Percentiles rank a stretch among this genome's conserved stretches.
These are phyloP conservation scores for Gyrodon lividus DNA, from an alignment of 768 basidiomycete genomes.

Conservation along the genomic window DNA sequence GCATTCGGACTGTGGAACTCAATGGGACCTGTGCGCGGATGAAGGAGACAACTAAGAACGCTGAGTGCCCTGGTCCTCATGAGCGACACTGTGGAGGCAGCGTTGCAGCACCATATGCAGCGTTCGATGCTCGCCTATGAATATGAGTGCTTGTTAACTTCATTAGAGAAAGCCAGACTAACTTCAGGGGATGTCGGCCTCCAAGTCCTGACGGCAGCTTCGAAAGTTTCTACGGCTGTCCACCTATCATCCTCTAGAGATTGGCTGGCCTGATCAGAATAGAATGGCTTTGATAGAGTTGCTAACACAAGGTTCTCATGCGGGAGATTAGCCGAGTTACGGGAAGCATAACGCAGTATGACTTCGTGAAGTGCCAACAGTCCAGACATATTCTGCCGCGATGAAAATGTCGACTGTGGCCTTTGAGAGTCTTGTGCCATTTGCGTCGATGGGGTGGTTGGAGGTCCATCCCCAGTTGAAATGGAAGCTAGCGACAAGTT, in stretches of 20 bases:
- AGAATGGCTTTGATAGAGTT: slow-evolving; percentile 56
- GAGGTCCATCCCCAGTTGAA: slow-evolving; percentile 13
- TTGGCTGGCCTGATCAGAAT: slow-evolving; percentile 35
- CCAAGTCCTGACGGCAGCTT: slow-evolving; percentile 59
- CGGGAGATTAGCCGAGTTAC: slow-evolving; percentile 41
- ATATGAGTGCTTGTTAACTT: neutral
- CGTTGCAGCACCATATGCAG: slow-evolving; percentile 70
- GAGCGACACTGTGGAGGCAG: slow-evolving; percentile 43
- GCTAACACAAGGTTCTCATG: slow-evolving; percentile 60
- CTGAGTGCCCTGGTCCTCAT: slow-evolving; percentile 51
- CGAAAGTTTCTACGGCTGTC: slow-evolving; percentile 60
- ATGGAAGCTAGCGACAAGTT: slow-evolving; percentile 28
- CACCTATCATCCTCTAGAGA: slow-evolving; percentile 51
- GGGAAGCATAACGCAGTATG: slow-evolving; percentile 43
- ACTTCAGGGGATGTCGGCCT: slow-evolving; percentile 53
- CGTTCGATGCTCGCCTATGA: slow-evolving; percentile 54
- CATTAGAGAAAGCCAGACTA: slow-evolving; percentile 13
- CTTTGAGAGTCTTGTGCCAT: slow-evolving; percentile 37
- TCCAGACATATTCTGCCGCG: slow-evolving; percentile 33
- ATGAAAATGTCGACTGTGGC: slow-evolving; percentile 43
- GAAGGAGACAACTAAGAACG: slow-evolving; percentile 47
- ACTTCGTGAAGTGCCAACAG: slow-evolving; percentile 45
- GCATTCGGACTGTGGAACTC: slow-evolving; percentile 41
- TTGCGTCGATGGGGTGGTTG: slow-evolving; percentile 20
- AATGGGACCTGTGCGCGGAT: slow-evolving; percentile 42